Percentiles rank a stretch among this genome's conserved stretches.
phyloP scores from a whole-genome alignment of 202 grass and related monocot species.

The Musa balbisiana region DNA sequence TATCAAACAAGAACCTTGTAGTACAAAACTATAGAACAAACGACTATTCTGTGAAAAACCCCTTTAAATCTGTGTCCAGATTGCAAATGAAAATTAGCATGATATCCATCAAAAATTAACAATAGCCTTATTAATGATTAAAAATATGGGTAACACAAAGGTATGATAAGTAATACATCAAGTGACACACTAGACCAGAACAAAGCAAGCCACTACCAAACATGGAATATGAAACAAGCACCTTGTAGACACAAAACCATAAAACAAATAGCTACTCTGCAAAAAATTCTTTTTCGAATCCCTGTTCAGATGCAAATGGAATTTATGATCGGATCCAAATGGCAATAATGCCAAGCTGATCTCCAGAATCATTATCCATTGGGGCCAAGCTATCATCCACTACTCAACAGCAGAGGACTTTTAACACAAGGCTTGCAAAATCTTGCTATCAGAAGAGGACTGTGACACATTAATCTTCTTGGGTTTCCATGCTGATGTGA shows the following conservation, averaged over 20 bases:
- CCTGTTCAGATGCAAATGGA: no score
- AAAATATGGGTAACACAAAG: no score
- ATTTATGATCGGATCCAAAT: no score
- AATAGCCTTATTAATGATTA: no score
- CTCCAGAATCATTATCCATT: constrained; percentile 26
- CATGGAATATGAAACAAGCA: no score
- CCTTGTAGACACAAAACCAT: constrained; percentile 33
- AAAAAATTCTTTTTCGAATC: constrained; percentile 4
- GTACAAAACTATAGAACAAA: neutral
- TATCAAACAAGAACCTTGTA: constrained; percentile 42
- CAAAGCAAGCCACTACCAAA: no score
- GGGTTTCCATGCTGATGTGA: constrained; percentile 66
- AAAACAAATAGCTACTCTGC: constrained; percentile 25
- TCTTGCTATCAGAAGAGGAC: constrained; percentile 59
- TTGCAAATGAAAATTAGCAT: no score
- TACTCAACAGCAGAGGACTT: neutral
- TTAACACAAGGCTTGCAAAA: constrained; percentile 42
- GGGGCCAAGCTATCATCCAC: neutral
- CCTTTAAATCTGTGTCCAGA: neutral
- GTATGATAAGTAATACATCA: no score
- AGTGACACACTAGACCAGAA: no score
- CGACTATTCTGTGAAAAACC: neutral
- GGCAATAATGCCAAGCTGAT: constrained; percentile 21
- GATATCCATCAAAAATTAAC: no score
- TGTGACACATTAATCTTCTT: constrained; percentile 70